A percentile compares a stretch with the other conserved stretches of the same genome.
phyloP scores from a whole-genome alignment of 108 stramenopile genomes.

The Cyclotella cryptica region DNA sequence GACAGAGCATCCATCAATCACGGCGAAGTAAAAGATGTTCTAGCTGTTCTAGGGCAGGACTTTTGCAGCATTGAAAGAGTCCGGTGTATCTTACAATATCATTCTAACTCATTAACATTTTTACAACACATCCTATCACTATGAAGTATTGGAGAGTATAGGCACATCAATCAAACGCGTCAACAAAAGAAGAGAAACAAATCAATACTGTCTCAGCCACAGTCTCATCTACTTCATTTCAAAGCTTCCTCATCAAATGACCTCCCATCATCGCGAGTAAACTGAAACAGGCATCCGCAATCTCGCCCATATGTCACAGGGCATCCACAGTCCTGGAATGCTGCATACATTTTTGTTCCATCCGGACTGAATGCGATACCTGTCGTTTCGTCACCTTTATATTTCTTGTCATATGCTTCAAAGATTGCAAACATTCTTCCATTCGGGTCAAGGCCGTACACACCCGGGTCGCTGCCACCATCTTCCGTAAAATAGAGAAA shows the following conservation, averaged over 20 bases:
- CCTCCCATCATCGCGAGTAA: slow-evolving; percentile 41
- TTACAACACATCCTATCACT: too few relatives aligned
- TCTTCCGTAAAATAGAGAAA: slow-evolving; percentile 77
- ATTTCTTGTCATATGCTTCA: slow-evolving; percentile 27
- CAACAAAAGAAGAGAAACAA: too few relatives aligned
- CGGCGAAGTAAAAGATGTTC: too few relatives aligned
- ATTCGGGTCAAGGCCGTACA: slow-evolving; percentile 40
- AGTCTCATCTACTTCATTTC: too few relatives aligned
- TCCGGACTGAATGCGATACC: slow-evolving; percentile 78
- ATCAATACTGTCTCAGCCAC: too few relatives aligned
- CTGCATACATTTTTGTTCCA: slow-evolving; percentile 47
- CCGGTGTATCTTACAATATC: too few relatives aligned
- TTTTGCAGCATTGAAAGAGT: too few relatives aligned
- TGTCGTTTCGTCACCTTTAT: slow-evolving; percentile 62
- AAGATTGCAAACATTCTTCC: slow-evolving; percentile 52
- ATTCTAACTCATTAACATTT: too few relatives aligned
- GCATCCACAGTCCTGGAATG: slow-evolving; percentile 46
- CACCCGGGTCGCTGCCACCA: slow-evolving; percentile 56
- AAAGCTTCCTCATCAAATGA: slow-evolving; percentile 31
- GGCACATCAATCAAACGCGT: too few relatives aligned
- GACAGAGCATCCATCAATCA: too few relatives aligned
- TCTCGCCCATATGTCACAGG: slow-evolving; percentile 17
- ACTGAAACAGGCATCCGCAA: slow-evolving; percentile 49
- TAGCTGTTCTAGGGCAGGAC: too few relatives aligned
- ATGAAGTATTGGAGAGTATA: too few relatives aligned